Evolutionary conservation across 2,329 filamentous ascomycete species (phyloP), one percentile per base, ranked within the genome.

Genomic region (Aspergillus carbonarius): DNA sequence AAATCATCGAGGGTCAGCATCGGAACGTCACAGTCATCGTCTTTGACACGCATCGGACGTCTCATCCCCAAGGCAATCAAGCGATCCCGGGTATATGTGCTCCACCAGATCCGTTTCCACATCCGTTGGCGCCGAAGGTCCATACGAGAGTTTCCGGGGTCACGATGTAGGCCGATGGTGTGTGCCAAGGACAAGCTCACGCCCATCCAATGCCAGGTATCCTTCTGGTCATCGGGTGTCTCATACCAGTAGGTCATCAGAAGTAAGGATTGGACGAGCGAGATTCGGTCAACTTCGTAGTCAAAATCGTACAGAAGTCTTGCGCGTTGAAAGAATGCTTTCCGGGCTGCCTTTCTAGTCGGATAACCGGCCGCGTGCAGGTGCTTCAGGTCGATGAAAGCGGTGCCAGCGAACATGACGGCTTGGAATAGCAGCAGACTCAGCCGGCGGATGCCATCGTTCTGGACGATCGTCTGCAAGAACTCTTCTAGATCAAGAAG

Each of bases 191-290:
- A 96, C 60, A 96, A 91, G 42, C 93, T 93, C 37, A 97, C 91
- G 17, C 93, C 93, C 91, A 97, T 96, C 93, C 93, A 97, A 72
- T 97, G 93, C 91, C 93, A 97, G 47, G 93, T 97, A 73, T 97
- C 93, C 75, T 97, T 97, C 72, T 96, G 92, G 73, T 97, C 93
- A 76, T 97, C 92, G 0, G 93, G 93, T 12, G 92, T 96, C 76
- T 97, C 93, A 74, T 97, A 97, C 90, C 93, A 98, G 74, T 96
- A 96, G 3, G 93, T 96, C 90, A 97, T 93, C 60, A 97, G 83
- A 23, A 97, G 82, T 20, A 97, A 82, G 4, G 91, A 89, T 76
- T 97, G 93, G 15, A 97, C 92, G 23, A 97, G 83, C 18, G 92
- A 86, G 58, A 97, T 88, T 53, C 93, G 90, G 74, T 97, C 93